Conservation (phyloP, 495 filamentous ascomycete genomes). For the Annulohypoxylon moriforme region DNA sequence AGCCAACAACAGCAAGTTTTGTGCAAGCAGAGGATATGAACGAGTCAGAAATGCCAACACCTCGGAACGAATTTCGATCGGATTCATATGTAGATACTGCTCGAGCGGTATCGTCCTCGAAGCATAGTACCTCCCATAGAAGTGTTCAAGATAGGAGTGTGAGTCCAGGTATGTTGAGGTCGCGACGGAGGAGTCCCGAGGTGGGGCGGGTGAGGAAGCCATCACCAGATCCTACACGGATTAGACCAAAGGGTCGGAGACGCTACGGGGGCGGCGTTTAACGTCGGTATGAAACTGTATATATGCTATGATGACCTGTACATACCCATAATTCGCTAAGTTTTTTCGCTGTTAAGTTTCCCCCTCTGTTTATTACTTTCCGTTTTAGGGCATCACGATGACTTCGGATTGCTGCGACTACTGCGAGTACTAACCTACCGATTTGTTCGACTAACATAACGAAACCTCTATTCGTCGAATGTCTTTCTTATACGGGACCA, state of each 20-base stretch:
- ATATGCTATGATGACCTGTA: conserved; percentile 47
- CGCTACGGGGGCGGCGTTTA: conserved; percentile 26
- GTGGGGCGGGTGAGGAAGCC: conserved; percentile 56
- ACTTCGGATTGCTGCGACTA: conserved; percentile 23
- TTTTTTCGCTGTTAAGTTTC: conserved; percentile 15
- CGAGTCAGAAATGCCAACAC: conserved; percentile 56
- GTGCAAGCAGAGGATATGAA: conserved; percentile 26
- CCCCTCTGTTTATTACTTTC: conserved; percentile 9
- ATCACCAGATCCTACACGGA: conserved; percentile 47
- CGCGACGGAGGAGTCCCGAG: conserved; percentile 53
- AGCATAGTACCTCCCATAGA: conserved; percentile 35
- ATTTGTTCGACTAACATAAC: neutral
- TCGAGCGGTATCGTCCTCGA: conserved; percentile 42
- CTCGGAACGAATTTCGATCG: conserved; percentile 47
- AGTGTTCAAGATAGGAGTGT: conserved; percentile 36
- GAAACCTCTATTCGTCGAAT: neutral
- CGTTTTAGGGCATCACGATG: conserved; percentile 27
- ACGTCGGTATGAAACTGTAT: conserved; percentile 35
- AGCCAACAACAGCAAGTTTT: conserved; percentile 8
- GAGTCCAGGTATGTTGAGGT: conserved; percentile 47
- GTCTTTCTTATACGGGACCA: neutral
- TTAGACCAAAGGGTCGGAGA: conserved; percentile 52
- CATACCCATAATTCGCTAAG: conserved; percentile 43
- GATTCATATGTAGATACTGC: conserved; percentile 44
- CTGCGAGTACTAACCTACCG: conserved; percentile 22